These are phyloP conservation scores for Nakaseomyces uthaithaninus DNA, from an alignment of 1,139 yeast genomes.

Conservation along the genomic window DNA sequence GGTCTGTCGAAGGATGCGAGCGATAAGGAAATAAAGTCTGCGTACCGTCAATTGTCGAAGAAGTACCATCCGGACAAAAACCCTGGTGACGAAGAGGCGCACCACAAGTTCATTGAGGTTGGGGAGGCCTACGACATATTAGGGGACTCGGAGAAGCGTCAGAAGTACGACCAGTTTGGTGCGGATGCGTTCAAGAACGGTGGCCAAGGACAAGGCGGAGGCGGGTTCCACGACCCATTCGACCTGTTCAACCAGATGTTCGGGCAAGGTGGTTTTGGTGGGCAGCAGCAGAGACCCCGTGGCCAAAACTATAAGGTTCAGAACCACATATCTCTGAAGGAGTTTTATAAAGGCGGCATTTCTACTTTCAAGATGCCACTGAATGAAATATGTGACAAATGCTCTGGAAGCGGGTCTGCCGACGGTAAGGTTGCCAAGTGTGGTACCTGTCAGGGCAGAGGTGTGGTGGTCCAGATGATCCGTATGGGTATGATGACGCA, in stretches of 20 bases:
- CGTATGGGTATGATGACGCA: slow-evolving; percentile 90
- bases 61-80: slow-evolving; percentile 95
- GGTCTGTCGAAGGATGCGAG: slow-evolving; percentile 63
- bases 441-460: slow-evolving; percentile 63
- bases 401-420: slow-evolving; percentile 78
- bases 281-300: slow-evolving; percentile 40
- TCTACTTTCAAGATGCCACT: slow-evolving; percentile 57
- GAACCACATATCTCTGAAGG: slow-evolving; percentile 49
- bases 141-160: slow-evolving; percentile 63
- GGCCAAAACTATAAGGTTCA: slow-evolving; percentile 61
- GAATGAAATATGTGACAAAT: slow-evolving; percentile 65
- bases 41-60: slow-evolving; percentile 75
- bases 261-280: slow-evolving; percentile 42
- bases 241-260: slow-evolving; percentile 65
- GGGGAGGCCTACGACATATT: slow-evolving; percentile 93
- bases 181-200: slow-evolving; percentile 63
- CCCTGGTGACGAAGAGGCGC: slow-evolving; percentile 71
- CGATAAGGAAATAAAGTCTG: slow-evolving; percentile 77
- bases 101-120: slow-evolving; percentile 76
- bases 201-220: slow-evolving; percentile 36
- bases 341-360: slow-evolving; percentile 62
- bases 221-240: slow-evolving; percentile 48
- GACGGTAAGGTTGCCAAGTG: slow-evolving; percentile 67
- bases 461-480: slow-evolving; percentile 55
- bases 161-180: slow-evolving; percentile 71